Evolutionary conservation across 805 yeast species (phyloP).

Genomic region (Wickerhamiella sergipiensis): DNA sequence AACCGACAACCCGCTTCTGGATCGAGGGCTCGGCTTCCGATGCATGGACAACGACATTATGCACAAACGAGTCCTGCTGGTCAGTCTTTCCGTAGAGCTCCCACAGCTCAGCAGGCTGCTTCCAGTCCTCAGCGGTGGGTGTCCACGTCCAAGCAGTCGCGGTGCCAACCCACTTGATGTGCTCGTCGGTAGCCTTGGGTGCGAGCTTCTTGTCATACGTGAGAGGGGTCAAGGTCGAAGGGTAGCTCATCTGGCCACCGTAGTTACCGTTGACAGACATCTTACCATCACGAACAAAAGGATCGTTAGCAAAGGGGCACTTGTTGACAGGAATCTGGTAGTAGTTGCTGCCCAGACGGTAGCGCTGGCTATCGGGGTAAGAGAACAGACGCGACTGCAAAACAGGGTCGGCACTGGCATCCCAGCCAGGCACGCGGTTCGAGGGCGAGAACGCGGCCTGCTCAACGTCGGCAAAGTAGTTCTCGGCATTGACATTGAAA

Average conservation of each 20-base stretch:
- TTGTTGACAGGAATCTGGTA: slow-evolving; percentile 51
- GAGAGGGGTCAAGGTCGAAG: slow-evolving; percentile 29
- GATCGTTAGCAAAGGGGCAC: slow-evolving; percentile 37
- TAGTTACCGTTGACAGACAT: slow-evolving; percentile 35
- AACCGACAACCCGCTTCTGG: slow-evolving; percentile 65
- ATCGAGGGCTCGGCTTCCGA: slow-evolving; percentile 53
- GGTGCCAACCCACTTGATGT: slow-evolving; percentile 67
- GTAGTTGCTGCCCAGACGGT: slow-evolving; percentile 59
- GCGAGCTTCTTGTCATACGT: slow-evolving; percentile 17
- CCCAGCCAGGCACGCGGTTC: slow-evolving; percentile 62
- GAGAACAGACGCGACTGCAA: slow-evolving; percentile 65
- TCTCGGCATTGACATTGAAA: slow-evolving; percentile 41
- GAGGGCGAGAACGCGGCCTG: slow-evolving; percentile 59
- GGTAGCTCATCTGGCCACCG: slow-evolving; percentile 40
- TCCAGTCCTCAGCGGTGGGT: slow-evolving; percentile 54
- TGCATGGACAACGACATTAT: slow-evolving; percentile 68
- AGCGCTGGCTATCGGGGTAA: slow-evolving; percentile 64
- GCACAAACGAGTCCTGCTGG: slow-evolving; percentile 73
- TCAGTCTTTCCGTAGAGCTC: slow-evolving; percentile 65
- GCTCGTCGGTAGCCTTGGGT: slow-evolving; percentile 50
- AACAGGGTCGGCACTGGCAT: slow-evolving; percentile 66
- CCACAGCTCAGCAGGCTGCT: slow-evolving; percentile 68
- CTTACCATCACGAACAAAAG: slow-evolving; percentile 51
- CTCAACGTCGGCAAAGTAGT: slow-evolving; percentile 39
- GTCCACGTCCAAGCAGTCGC: slow-evolving; percentile 84